Conservation (phyloP, 2,329 filamentous ascomycete genomes). For the Aspergillus jensenii region DNA sequence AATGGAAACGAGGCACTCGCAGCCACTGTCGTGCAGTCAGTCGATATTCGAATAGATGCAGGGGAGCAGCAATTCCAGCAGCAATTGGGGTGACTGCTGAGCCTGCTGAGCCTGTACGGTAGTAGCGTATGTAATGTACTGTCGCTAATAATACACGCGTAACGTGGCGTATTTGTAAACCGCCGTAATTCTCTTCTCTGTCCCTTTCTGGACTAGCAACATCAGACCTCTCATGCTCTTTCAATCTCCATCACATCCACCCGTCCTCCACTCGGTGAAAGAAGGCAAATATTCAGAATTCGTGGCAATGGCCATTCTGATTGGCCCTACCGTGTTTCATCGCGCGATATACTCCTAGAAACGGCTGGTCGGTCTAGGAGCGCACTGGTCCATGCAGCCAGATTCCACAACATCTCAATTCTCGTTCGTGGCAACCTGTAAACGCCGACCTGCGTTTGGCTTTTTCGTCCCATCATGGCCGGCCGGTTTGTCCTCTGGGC, state of each 20-base stretch:
- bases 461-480: slow-evolving; percentile 1
- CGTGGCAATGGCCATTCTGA: not conserved
- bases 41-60: too few relatives aligned
- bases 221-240: not conserved
- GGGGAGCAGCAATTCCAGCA: too few relatives aligned
- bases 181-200: not conserved
- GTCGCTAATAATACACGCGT: not conserved
- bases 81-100: too few relatives aligned
- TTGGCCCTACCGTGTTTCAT: not conserved
- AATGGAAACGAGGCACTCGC: not conserved
- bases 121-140: not conserved
- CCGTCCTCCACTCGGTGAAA: not conserved
- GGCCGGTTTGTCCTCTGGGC: not conserved
- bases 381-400: slow-evolving; percentile 7
- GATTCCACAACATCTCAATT: slow-evolving; percentile 11
- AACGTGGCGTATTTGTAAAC: not conserved
- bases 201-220: not conserved
- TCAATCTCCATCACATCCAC: not conserved
- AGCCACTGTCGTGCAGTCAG: not conserved
- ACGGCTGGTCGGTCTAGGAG: not conserved
- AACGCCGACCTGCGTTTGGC: not conserved
- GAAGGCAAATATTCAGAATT: not conserved
- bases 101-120: not conserved
- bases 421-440: slow-evolving; percentile 5
- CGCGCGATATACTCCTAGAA: not conserved